Evolutionary conservation across 179 eudicot species (phyloP).

Genomic region (Silene coronaria): DNA sequence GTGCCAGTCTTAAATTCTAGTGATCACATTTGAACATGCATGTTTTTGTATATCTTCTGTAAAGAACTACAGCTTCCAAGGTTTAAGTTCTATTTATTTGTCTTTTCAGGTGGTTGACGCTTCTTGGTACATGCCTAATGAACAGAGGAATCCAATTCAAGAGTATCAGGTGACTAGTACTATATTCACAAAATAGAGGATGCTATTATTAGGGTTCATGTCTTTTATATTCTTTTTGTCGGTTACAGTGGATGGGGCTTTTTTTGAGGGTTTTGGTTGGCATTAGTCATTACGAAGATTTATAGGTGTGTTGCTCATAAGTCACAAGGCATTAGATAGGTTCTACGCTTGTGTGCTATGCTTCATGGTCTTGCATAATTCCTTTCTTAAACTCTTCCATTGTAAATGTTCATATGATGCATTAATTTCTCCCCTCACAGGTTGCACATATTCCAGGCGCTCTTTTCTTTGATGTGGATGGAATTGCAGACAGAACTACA

Average conservation of each 20-base stretch:
- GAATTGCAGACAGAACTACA: slow-evolving; percentile 67
- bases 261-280: neutral
- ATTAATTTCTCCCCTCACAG: slow-evolving; percentile 31
- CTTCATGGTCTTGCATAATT: neutral
- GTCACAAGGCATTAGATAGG: neutral
- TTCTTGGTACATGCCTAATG: slow-evolving; percentile 98
- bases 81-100: neutral
- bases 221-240: neutral
- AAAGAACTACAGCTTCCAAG: neutral
- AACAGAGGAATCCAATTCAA: slow-evolving; percentile 84
- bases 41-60: neutral
- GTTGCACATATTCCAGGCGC: slow-evolving; percentile 96
- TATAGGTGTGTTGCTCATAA: neutral
- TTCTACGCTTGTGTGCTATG: neutral
- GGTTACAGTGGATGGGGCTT: neutral
- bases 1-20: neutral
- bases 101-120: slow-evolving; percentile 79
- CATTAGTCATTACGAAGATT: neutral
- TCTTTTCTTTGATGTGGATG: slow-evolving; percentile 87
- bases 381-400: neutral
- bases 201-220: slow-evolving; percentile 4
- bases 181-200: neutral
- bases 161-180: slow-evolving; percentile 63
- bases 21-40: neutral
- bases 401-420: neutral